Base-by-base conservation (phyloP, 257 asterid genomes). In the Solanum pennellii region DNA sequence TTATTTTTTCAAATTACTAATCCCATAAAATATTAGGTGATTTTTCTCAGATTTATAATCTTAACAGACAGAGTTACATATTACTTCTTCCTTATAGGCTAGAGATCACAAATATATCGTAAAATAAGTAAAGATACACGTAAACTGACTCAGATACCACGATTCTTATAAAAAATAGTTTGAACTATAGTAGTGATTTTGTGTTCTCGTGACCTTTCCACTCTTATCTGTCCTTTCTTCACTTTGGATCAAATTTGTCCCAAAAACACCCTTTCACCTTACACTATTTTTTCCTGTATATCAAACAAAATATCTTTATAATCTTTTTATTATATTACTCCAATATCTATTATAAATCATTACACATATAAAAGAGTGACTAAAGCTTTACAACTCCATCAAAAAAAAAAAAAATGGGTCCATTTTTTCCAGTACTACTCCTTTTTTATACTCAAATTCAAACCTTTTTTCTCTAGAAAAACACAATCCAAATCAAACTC, bases 401-500 rank as follows among this genome's bases (percentile, higher is more conserved):
- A 37, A 35, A 5, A 35, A 35, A 35, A n/a, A 60, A 52, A 45
- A 91, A 82, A 60, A 90, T 91, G 96, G 96, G 94, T 92, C 97
- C 95, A 94, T 89, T 65, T 89, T 91, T 87, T 18, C 29, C 44
- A 47, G 90, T 71, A 85, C 90, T 91, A 85, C 90, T 92, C 91
- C 62, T 84, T 39, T 65, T 84, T 41, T 29, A 75, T 89, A 86
- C 94, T 87, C 83, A 89, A 92, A 90, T 91, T 92, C 94, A 92
- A 92, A 89, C 76, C 90, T 88, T 87, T 91, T 93, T 89, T 5
- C 87, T 84, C 87, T 71, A 91, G 7, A 37, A 88, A 88, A 87
- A 95, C 98, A 94, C 93, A 94, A 95, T 95, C 96, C 99, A 97
- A 89, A 87, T 93, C 91, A n/a, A 79, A 5, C 29, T 15, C 49